Evolutionary conservation across 768 basidiomycete species (phyloP).

Genomic region (Mycena galopus): DNA sequence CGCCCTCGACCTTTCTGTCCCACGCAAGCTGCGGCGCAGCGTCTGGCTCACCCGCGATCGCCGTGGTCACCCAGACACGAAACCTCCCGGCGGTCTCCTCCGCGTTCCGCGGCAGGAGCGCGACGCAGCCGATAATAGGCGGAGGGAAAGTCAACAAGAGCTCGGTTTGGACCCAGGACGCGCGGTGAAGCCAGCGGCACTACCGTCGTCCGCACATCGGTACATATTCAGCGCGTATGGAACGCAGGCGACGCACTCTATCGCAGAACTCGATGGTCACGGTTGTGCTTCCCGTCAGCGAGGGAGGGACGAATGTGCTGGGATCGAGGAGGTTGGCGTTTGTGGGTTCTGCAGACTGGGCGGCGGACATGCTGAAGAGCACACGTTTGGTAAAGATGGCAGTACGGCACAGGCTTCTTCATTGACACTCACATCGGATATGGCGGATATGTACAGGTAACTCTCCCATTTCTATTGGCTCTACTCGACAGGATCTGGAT

Average conservation of each 20-base stretch:
- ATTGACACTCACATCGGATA: too few relatives aligned
- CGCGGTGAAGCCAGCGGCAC: slow-evolving; percentile 84
- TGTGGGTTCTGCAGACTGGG: background rate
- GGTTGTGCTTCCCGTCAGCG: slow-evolving; percentile 58
- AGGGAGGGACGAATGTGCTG: slow-evolving; percentile 69
- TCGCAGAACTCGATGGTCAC: slow-evolving; percentile 95
- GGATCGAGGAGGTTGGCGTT: slow-evolving; percentile 54
- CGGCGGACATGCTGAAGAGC: background rate
- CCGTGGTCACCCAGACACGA: slow-evolving; percentile 83
- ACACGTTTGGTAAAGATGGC: too few relatives aligned
- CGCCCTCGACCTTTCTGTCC: slow-evolving; percentile 93
- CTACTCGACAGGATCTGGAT: too few relatives aligned
- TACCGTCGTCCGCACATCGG: slow-evolving; percentile 4
- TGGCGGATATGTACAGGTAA: too few relatives aligned
- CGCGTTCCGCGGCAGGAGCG: slow-evolving; percentile 78
- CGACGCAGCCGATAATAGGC: slow-evolving; percentile 74
- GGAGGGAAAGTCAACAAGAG: slow-evolving; percentile 92
- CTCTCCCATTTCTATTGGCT: too few relatives aligned
- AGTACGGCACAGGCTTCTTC: too few relatives aligned
- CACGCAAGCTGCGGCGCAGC: slow-evolving; percentile 69
- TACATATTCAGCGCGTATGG: too few relatives aligned
- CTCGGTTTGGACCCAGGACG: slow-evolving; percentile 95
- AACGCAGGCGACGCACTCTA: slow-evolving; percentile 66
- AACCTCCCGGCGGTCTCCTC: slow-evolving; percentile 93
- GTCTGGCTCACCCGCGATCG: slow-evolving; percentile 37